Evolutionary conservation across 1,139 yeast species (phyloP).

Genomic region (Hyphopichia buzzinii): DNA sequence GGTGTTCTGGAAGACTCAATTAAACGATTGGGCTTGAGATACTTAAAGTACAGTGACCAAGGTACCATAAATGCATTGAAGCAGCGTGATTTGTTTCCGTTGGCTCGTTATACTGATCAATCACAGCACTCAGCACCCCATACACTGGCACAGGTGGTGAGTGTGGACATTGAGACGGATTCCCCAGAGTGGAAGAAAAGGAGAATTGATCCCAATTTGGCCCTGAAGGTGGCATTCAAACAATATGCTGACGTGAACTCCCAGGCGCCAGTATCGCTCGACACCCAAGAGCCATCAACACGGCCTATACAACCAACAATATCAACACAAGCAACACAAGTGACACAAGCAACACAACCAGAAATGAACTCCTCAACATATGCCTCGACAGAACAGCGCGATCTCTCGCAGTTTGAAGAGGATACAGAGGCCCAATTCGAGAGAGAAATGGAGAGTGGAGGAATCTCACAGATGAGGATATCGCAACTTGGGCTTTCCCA

Average conservation of each 20-base stretch:
- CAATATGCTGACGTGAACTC: neutral
- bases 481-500: neutral
- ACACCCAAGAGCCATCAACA: neutral
- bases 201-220: neutral
- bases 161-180: neutral
- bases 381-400: too few species aligned
- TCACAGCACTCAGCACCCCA: neutral
- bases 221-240: neutral
- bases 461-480: slow-evolving; percentile 7
- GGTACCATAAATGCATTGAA: neutral
- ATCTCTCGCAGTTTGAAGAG: too few species aligned
- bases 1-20: neutral
- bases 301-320: too few species aligned
- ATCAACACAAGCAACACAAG: too few species aligned
- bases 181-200: neutral
- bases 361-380: too few species aligned
- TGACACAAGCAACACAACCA: too few species aligned
- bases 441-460: slow-evolving; percentile 11
- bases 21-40: neutral
- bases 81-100: slow-evolving; percentile 1
- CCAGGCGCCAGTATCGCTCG: neutral
- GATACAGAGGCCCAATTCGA: slow-evolving; percentile 5
- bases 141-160: neutral
- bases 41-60: neutral
- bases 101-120: neutral